Percentiles rank a stretch among this genome's conserved stretches.
These are phyloP conservation scores for Aureococcus anophagefferens DNA, from an alignment of 108 stramenopile species.

Conservation along the genomic window DNA sequence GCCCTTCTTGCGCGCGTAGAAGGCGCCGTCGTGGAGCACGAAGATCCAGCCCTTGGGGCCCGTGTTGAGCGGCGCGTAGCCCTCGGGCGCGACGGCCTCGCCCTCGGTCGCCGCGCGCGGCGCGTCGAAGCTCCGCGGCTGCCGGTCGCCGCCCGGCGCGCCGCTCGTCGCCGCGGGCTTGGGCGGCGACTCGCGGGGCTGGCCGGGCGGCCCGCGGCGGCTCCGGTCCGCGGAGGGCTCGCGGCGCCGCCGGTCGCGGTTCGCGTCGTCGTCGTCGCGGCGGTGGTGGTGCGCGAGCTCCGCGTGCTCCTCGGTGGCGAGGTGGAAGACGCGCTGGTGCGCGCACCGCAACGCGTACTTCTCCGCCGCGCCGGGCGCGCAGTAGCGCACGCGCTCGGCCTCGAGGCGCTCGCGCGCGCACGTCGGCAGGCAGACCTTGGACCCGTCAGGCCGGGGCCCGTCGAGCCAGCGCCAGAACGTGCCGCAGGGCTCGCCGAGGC, in stretches of 20 bases:
- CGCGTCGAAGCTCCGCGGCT: no score
- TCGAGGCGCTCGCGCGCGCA: slow-evolving; percentile 17
- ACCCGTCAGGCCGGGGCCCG: neutral
- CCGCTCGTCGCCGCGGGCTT: no score
- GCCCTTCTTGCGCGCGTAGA: slow-evolving; percentile 27
- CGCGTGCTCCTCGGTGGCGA: neutral
- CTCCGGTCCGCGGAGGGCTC: no score
- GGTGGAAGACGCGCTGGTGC: neutral
- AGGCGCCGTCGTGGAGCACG: slow-evolving; percentile 19
- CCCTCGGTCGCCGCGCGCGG: neutral
- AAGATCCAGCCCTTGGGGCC: slow-evolving; percentile 32
- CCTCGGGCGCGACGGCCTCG: neutral
- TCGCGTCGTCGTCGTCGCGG: no score
- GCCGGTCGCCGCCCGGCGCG: no score
- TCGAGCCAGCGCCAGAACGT: slow-evolving; percentile 21
- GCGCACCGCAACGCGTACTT: neutral
- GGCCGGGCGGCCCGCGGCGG: no score
- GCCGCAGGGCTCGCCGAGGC: neutral
- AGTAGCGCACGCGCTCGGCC: slow-evolving; percentile 10
- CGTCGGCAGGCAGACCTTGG: neutral
- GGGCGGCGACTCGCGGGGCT: no score
- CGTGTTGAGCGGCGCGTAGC: slow-evolving; percentile 12
- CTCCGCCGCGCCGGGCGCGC: slow-evolving; percentile 2
- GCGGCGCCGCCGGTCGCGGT: no score
- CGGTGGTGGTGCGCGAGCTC: neutral